phyloP scores from a whole-genome alignment of 2,329 filamentous ascomycete species.

The Beauveria caledonica region DNA sequence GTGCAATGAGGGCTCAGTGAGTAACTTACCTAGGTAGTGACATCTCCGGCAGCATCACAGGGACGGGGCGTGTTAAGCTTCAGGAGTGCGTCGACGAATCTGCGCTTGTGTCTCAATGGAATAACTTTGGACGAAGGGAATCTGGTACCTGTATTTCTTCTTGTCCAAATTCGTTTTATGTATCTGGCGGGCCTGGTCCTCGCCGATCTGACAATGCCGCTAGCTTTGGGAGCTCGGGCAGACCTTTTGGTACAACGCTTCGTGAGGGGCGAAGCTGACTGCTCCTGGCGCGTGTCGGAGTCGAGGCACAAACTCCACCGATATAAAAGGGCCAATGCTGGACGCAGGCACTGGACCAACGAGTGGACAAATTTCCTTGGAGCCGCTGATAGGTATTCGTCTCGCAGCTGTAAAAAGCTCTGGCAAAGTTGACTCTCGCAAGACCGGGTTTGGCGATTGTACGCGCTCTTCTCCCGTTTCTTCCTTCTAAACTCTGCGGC shows the following conservation, averaged over 20 bases:
- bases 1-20: no score
- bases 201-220: not conserved
- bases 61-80: not conserved
- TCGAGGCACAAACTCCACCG: not conserved
- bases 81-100: not conserved
- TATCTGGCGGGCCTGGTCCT: not conserved
- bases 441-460: not conserved
- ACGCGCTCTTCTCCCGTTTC: not conserved
- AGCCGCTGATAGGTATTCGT: not conserved
- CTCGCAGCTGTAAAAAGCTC: not conserved
- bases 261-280: no score
- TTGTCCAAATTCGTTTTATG: not conserved
- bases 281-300: not conserved
- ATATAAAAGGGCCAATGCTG: not conserved
- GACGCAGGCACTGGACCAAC: not conserved
- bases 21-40: no score
- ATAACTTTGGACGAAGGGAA: not conserved
- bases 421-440: not conserved
- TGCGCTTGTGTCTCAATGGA: not conserved
- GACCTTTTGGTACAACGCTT: no score
- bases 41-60: not conserved
- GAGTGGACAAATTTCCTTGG: not conserved
- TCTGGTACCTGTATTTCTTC: no score
- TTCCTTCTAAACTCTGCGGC: not conserved
- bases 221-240: not conserved